Conservation (phyloP, 179 eudicot species). For the Beta macrorhiza region DNA sequence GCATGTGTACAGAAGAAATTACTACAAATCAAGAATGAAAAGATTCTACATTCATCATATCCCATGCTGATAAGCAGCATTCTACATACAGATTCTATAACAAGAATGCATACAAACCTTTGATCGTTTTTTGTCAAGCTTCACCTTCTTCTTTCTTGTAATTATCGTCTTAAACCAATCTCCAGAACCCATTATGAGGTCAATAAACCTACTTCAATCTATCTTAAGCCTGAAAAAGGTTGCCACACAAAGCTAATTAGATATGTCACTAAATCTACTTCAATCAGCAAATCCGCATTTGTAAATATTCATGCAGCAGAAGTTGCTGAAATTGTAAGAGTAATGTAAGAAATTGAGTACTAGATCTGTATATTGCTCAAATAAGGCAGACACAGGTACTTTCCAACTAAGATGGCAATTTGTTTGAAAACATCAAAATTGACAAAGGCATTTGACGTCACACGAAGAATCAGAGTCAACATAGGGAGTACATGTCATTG, state of each 20-base stretch:
- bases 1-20: background rate
- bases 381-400: background rate
- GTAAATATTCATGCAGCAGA: background rate
- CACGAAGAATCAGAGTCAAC: background rate
- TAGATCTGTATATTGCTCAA: background rate
- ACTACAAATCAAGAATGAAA: background rate
- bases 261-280: no score
- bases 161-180: conserved; percentile 47
- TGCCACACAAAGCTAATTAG: background rate
- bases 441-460: background rate
- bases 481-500: background rate
- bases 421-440: background rate
- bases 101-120: conserved; percentile 32
- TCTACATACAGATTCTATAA: background rate
- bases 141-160: conserved; percentile 45
- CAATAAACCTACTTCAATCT: conserved; percentile 16
- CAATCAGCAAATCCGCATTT: no score
- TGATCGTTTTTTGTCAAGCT: conserved; percentile 34
- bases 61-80: background rate
- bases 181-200: conserved; percentile 45
- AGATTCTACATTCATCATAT: background rate
- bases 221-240: conserved; percentile 23
- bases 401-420: background rate
- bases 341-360: background rate
- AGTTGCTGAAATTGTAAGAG: background rate